Evolutionary conservation across 169 alveolate species (phyloP), one percentile per base, ranked within the genome.

Genomic region (Sarcocystis neurona): DNA sequence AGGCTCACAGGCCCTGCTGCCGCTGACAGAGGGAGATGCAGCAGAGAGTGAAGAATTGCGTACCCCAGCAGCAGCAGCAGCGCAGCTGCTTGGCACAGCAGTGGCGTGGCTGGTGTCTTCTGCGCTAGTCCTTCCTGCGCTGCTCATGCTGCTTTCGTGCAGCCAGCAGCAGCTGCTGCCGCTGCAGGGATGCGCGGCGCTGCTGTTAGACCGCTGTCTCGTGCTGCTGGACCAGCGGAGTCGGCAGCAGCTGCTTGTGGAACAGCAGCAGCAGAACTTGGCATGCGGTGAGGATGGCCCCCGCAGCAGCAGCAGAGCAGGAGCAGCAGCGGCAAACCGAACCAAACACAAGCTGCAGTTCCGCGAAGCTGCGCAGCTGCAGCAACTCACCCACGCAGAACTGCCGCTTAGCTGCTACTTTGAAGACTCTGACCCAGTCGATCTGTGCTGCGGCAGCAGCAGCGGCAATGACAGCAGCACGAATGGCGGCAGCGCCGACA

Each of bases 61-160:
- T n/a, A n/a, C n/a, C n/a, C n/a, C n/a, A n/a, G n/a, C n/a, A n/a
- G n/a, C n/a, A n/a, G n/a, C n/a, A n/a, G n/a, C n/a, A n/a, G n/a
- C n/a, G n/a, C n/a, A n/a, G n/a, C n/a, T n/a, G n/a, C n/a, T n/a
- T n/a, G n/a, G n/a, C n/a, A n/a, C n/a, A 15, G 39, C 58, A 8
- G 18, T 72, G 10, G 23, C 82, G 43, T 72, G 82, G 82, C 56
- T 72, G 23, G 58, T 72, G 5, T 4, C 82, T 1, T 72, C 82
- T 10, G 39, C 58, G 47, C 53, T 72, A 4, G 6, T 6, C 34
- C 82, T 72, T 2, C 82, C 82, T 39, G 34, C 82, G 34, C 53
- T 72, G 47, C 56, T 72, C 30, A 48, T 72, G 2, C 82, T 72
- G 6, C 53, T 43, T 37, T 8, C 10, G 12, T 8, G 30, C n/a